Percentiles rank a stretch among this genome's conserved stretches.
Conservation (phyloP, 2,329 filamentous ascomycete species). For the Fusarium haematococcum region DNA sequence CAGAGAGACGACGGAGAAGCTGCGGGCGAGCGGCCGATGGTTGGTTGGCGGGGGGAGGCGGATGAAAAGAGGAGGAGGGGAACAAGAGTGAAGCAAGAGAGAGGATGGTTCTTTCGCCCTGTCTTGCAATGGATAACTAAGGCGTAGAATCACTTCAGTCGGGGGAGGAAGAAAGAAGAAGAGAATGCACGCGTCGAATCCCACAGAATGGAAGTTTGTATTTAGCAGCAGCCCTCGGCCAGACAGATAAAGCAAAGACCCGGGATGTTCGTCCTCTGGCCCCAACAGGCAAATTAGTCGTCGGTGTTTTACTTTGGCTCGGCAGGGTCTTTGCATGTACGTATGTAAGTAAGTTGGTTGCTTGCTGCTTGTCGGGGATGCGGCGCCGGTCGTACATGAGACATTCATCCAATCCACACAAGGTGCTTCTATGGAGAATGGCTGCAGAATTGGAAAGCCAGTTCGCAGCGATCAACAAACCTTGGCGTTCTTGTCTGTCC, state of each 20-base stretch:
- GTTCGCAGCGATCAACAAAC: constrained; percentile 5
- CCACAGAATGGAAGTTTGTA: neutral
- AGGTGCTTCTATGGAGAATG: neutral
- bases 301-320: constrained; percentile 15
- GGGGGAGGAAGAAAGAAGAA: neutral
- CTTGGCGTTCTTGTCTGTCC: neutral
- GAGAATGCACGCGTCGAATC: neutral
- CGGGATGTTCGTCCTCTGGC: constrained; percentile 6
- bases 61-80: constrained; percentile 2
- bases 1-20: constrained; percentile 3
- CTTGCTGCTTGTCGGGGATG: constrained; percentile 11
- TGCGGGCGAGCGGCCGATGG: neutral
- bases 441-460: neutral
- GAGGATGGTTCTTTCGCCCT: neutral
- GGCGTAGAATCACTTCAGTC: neutral
- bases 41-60: neutral
- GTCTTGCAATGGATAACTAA: neutral
- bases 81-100: neutral
- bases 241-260: constrained; percentile 1
- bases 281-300: constrained; percentile 13
- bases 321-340: constrained; percentile 23
- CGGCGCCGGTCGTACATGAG: neutral
- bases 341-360: neutral
- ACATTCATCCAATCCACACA: neutral
- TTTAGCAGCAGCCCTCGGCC: constrained; percentile 2